Evolutionary conservation across 768 basidiomycete genomes (phyloP), one percentile per base, ranked within the genome.

Genomic region (Lactarius psammicola): DNA sequence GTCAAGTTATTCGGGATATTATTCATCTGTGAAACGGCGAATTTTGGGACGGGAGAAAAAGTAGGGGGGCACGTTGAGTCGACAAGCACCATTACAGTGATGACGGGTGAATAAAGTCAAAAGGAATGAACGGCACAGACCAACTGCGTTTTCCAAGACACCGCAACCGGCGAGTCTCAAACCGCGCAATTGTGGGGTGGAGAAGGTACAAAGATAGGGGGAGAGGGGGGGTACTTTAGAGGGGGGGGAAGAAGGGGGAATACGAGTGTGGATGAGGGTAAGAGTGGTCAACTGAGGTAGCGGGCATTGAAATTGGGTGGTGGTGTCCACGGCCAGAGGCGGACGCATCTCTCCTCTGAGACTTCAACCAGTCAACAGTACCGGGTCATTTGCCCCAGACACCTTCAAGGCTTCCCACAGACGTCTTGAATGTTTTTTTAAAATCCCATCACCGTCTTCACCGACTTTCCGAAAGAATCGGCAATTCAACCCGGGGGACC

Each of bases 241-340:
- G 36, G 15, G 31, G 15, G 18, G 6, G 17, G 17, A 2, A 28
- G 17, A 30, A 55, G 20, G 6, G 53, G 28, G 31, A 55, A 31
- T 18, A 31, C 17, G 33, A 34, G n/a, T 0, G 11, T 3, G 3
- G 2, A 4, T 26, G 23, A n/a, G n/a, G n/a, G n/a, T n/a, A n/a
- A n/a, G n/a, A n/a, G n/a, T n/a, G n/a, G n/a, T n/a, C n/a, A n/a
- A 51, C 23, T 13, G 46, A 30, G 36, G 23, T 11, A 54, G 58
- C 63, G 63, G 63, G 63, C 57, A 59, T 64, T 64, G 51, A 64
- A 64, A 44, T 38, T 33, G 55, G 0, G 17, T 31, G 31, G n/a
- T n/a, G 18, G 28, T 17, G 51, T 6, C 54, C 30, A 30, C 31
- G 13, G 44, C 8, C 23, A 49, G 46, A 23, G 30, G 61, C 30